A percentile compares a stretch with the other conserved stretches of the same genome.
Conservation (phyloP, 2,329 filamentous ascomycete species). For the Apiospora kogelbergensis region DNA sequence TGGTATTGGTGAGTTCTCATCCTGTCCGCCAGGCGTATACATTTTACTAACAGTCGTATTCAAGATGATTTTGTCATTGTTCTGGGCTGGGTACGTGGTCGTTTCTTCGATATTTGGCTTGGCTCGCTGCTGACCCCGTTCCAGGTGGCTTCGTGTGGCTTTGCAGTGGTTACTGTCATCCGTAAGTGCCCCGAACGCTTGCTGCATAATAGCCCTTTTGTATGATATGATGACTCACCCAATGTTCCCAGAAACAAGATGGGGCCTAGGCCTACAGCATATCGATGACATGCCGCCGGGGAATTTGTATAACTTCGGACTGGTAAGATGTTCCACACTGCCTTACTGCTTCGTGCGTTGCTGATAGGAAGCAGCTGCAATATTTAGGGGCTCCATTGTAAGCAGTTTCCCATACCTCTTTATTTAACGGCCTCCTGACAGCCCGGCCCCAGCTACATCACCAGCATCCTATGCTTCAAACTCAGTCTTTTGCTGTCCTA, state of each 20-base stretch:
- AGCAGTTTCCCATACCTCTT: constrained; percentile 12
- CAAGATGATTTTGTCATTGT: constrained; percentile 33
- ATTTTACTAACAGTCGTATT: constrained; percentile 9
- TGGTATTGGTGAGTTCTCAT: constrained; percentile 31
- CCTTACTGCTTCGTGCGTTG: not conserved
- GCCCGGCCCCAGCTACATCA: constrained; percentile 34
- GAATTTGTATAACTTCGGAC: constrained; percentile 39
- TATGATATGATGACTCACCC: not conserved
- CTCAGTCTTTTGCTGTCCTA: constrained; percentile 44
- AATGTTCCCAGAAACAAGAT: constrained; percentile 40
- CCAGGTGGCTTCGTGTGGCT: constrained; percentile 30
- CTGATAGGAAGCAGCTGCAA: constrained; percentile 23
- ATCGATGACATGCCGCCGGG: constrained; percentile 36
- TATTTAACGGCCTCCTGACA: too few relatives aligned
- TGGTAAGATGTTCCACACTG: constrained; percentile 24
- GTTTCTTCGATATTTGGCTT: not conserved
- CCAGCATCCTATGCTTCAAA: constrained; percentile 46
- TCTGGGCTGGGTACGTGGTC: constrained; percentile 26
- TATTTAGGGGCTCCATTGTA: constrained; percentile 44
- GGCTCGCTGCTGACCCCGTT: not conserved
- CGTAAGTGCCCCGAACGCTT: constrained; percentile 28
- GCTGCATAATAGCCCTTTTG: not conserved
- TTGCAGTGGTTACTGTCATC: constrained; percentile 33
- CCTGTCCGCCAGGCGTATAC: too few relatives aligned
- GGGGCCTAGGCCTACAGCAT: constrained; percentile 38